Conservation (phyloP, 495 filamentous ascomycete genomes). For the Lepraria neglecta region DNA sequence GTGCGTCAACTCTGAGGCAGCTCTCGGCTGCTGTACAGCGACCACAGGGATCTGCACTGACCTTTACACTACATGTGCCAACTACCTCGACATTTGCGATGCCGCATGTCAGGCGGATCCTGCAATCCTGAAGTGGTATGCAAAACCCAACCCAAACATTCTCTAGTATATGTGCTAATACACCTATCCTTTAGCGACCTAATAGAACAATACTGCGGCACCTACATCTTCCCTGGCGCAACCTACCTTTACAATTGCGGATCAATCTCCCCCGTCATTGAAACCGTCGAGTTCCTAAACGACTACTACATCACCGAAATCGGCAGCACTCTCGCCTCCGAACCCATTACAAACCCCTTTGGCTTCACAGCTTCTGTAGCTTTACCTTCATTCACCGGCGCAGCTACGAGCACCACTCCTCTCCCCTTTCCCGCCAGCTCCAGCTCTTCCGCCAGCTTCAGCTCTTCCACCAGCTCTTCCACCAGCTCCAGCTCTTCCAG, state of each 20-base stretch:
- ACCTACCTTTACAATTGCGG: slow-evolving; percentile 17
- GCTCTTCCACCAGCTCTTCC: slow-evolving; percentile 9
- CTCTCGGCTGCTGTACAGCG: slow-evolving; percentile 27
- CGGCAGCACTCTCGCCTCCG: slow-evolving; percentile 18
- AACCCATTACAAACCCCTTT: slow-evolving; percentile 1
- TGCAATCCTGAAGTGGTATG: slow-evolving; percentile 26
- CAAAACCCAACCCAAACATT: neutral
- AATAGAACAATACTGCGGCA: slow-evolving; percentile 20
- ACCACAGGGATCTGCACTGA: slow-evolving; percentile 21
- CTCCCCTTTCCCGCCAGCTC: neutral
- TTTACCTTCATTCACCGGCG: neutral
- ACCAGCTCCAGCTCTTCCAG: neutral
- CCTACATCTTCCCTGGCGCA: slow-evolving; percentile 19
- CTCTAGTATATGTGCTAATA: neutral
- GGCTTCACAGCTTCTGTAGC: slow-evolving; percentile 11
- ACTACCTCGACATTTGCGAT: slow-evolving; percentile 22
- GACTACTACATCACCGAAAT: slow-evolving; percentile 24
- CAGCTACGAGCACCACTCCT: neutral
- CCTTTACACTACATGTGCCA: slow-evolving; percentile 26
- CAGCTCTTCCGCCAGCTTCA: neutral
- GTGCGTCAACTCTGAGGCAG: slow-evolving; percentile 24
- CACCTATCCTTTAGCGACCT: slow-evolving; percentile 1
- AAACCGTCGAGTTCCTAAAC: slow-evolving; percentile 16
- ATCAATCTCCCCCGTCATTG: neutral
- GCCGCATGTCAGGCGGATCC: slow-evolving; percentile 18